Percentiles rank a stretch among this genome's conserved stretches.
Evolutionary conservation across 441 rosid species (phyloP).

Genomic region (Mallotus japonicus): DNA sequence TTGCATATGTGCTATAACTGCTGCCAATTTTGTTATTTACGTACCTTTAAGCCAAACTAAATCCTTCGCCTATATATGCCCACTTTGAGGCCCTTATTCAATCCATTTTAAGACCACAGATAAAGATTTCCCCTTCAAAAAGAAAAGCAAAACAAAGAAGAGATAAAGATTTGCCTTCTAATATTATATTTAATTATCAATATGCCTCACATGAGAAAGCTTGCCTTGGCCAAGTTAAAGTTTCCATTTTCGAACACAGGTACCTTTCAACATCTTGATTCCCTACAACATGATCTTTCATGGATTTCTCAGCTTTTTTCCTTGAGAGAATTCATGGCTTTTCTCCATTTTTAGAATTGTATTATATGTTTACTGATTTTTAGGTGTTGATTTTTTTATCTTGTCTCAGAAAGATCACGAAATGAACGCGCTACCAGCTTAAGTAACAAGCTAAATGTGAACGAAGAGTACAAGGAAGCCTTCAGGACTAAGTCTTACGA

Average conservation of each 20-base stretch:
- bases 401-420: slow-evolving; percentile 43
- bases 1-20: slow-evolving; percentile 11
- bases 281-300: neutral
- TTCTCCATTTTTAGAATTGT: neutral
- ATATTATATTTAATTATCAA: neutral
- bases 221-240: slow-evolving; percentile 27
- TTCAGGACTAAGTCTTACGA: slow-evolving; percentile 73
- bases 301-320: neutral
- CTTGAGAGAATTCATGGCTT: neutral
- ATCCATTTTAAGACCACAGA: neutral
- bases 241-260: slow-evolving; percentile 30
- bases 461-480: slow-evolving; percentile 79
- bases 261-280: slow-evolving; percentile 11
- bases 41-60: slow-evolving; percentile 2
- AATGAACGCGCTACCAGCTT: slow-evolving; percentile 36
- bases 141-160: neutral
- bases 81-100: neutral
- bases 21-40: neutral
- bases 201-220: slow-evolving; percentile 18
- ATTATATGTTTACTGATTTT: neutral
- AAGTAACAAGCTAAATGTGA: slow-evolving; percentile 45
- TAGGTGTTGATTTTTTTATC: neutral
- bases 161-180: neutral
- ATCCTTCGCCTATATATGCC: slow-evolving; percentile 18
- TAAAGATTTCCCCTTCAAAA: neutral